Conservation (phyloP, 805 yeast genomes). For the Metschnikowia gelsemii region DNA sequence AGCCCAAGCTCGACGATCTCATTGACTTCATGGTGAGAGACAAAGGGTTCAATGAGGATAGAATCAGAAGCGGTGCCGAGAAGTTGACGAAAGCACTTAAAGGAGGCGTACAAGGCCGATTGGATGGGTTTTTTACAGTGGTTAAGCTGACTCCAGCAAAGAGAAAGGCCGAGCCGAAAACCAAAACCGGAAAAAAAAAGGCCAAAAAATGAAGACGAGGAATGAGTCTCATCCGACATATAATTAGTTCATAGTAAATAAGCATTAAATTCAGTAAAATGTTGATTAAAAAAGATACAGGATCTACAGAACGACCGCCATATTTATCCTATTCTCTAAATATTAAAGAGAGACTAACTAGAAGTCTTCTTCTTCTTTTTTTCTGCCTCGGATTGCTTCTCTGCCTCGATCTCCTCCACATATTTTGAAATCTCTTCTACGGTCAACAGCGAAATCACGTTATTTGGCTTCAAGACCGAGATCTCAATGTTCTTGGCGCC, state of each 20-base stretch:
- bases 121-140: constrained; percentile 88
- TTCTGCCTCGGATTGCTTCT: constrained; percentile 80
- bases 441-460: constrained; percentile 55
- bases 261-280: not conserved
- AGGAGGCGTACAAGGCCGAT: constrained; percentile 83
- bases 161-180: constrained; percentile 37
- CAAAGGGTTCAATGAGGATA: constrained; percentile 90
- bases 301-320: too few species aligned
- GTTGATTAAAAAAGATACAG: not conserved
- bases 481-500: constrained; percentile 96
- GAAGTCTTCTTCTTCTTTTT: constrained; percentile 51
- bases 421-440: constrained; percentile 70
- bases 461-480: constrained; percentile 75
- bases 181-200: constrained; percentile 35
- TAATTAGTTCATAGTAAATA: too few species aligned
- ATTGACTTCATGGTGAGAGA: constrained; percentile 79
- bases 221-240: too few species aligned
- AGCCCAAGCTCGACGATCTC: constrained; percentile 84
- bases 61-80: constrained; percentile 84
- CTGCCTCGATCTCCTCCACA: constrained; percentile 83
- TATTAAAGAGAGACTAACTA: constrained; percentile 2
- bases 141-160: constrained; percentile 39
- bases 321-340: constrained; percentile 1
- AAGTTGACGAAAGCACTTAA: constrained; percentile 81
- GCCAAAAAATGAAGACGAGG: constrained; percentile 13